Percentiles rank a stretch among this genome's conserved stretches.
These are phyloP conservation scores for Rhamnella rubrinervis DNA, from an alignment of 331 rosid genomes.

Conservation along the genomic window DNA sequence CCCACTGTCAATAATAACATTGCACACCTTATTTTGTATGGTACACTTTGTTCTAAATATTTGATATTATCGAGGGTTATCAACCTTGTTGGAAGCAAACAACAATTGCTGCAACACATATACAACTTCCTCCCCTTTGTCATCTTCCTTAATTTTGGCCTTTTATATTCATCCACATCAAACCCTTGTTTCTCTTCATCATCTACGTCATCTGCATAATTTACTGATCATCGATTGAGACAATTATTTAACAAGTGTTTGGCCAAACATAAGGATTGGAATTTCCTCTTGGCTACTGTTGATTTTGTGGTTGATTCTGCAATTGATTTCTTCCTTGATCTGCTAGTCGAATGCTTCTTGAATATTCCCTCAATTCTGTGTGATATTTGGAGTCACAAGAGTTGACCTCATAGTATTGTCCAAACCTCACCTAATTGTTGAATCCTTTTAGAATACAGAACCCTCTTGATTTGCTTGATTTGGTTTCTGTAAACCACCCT, in stretches of 20 bases:
- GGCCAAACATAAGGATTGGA: constrained; percentile 5
- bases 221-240: neutral
- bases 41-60: neutral
- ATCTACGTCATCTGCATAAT: neutral
- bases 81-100: neutral
- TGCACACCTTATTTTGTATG: neutral
- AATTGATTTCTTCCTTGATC: no score
- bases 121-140: neutral
- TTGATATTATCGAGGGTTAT: neutral
- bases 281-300: no score
- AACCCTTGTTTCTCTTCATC: no score
- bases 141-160: neutral
- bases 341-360: no score
- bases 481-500: no score
- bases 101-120: neutral
- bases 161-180: neutral
- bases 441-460: no score
- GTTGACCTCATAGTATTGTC: no score
- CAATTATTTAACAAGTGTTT: neutral
- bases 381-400: no score
- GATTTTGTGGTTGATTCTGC: no score
- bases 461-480: no score
- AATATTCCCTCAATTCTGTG: no score
- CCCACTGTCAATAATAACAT: neutral
- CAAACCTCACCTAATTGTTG: no score